These are phyloP conservation scores for Cercospora sp. DNA, from an alignment of 2,329 filamentous ascomycete genomes.

Conservation along the genomic window DNA sequence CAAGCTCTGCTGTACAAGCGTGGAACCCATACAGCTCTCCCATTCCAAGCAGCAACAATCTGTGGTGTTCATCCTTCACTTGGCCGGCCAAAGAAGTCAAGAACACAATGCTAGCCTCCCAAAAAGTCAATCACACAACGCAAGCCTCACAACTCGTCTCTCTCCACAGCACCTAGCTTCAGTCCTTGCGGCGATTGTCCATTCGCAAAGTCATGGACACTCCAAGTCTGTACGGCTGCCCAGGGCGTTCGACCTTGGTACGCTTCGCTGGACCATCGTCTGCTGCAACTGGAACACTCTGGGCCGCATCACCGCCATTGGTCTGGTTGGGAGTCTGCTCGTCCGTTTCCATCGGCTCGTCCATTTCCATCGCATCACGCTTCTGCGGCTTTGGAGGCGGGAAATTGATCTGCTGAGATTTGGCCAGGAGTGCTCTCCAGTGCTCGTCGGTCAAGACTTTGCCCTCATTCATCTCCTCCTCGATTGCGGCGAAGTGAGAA, in stretches of 20 bases:
- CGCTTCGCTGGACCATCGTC: neutral
- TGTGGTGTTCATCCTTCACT: neutral
- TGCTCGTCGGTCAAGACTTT: neutral
- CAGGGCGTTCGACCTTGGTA: neutral
- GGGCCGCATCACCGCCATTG: neutral
- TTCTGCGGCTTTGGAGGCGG: neutral
- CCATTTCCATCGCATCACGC: neutral
- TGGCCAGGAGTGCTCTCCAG: conserved; percentile 4
- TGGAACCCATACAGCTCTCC: neutral
- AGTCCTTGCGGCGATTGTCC: neutral
- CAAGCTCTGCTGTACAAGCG: neutral
- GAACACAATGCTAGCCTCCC: neutral
- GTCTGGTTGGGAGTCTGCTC: neutral
- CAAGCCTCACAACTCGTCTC: neutral
- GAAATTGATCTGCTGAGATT: neutral
- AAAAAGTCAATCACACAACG: neutral
- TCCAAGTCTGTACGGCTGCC: conserved; percentile 1
- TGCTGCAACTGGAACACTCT: neutral
- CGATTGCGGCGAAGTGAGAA: neutral
- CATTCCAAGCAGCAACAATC: neutral
- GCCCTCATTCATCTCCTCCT: conserved; percentile 8
- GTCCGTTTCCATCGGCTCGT: neutral
- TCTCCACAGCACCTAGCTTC: neutral
- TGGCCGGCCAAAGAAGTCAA: neutral
- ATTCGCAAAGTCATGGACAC: conserved; percentile 2